phyloP scores from a whole-genome alignment of 495 filamentous ascomycete species.

The Penicillium alfredii region DNA sequence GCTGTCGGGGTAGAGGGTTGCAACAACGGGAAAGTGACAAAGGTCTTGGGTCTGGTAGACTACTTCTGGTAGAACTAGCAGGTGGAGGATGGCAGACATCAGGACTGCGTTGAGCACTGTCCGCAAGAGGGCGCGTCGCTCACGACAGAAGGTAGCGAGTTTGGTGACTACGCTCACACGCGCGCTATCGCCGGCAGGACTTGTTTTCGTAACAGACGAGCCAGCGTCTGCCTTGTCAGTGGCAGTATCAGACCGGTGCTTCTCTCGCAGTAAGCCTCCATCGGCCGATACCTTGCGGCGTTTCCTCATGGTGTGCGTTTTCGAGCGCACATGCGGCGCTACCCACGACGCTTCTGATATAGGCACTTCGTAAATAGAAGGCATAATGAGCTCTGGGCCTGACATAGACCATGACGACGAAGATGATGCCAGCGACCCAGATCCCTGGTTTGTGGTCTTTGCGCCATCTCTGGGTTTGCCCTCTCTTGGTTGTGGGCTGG shows the following conservation, averaged over 20 bases:
- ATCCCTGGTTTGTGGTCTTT: constrained; percentile 7
- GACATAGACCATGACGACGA: constrained; percentile 24
- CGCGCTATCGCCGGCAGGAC: not conserved
- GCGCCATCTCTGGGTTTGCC: constrained; percentile 1
- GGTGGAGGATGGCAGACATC: constrained; percentile 28
- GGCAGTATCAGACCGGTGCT: not conserved
- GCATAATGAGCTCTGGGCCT: constrained; percentile 44
- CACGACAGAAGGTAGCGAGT: constrained; percentile 1
- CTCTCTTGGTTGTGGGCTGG: constrained; percentile 4
- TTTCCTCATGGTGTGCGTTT: constrained; percentile 18
- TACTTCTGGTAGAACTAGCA: constrained; percentile 38
- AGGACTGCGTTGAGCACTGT: constrained; percentile 28
- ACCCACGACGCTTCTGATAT: constrained; percentile 38
- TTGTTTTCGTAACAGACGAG: constrained; percentile 5
- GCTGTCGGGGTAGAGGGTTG: constrained; percentile 31
- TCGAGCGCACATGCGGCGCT: constrained; percentile 24
- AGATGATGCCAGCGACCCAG: constrained; percentile 25
- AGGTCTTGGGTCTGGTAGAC: constrained; percentile 31
- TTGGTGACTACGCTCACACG: constrained; percentile 2
- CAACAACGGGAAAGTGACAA: constrained; percentile 24
- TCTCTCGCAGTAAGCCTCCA: not conserved
- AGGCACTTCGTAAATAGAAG: constrained; percentile 36
- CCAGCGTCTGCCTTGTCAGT: constrained; percentile 5
- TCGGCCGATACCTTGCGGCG: constrained; percentile 22
- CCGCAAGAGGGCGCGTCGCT: constrained; percentile 15